phyloP scores from a whole-genome alignment of 2,329 filamentous ascomycete genomes.

The Lasiodiplodia hormozganensis region DNA sequence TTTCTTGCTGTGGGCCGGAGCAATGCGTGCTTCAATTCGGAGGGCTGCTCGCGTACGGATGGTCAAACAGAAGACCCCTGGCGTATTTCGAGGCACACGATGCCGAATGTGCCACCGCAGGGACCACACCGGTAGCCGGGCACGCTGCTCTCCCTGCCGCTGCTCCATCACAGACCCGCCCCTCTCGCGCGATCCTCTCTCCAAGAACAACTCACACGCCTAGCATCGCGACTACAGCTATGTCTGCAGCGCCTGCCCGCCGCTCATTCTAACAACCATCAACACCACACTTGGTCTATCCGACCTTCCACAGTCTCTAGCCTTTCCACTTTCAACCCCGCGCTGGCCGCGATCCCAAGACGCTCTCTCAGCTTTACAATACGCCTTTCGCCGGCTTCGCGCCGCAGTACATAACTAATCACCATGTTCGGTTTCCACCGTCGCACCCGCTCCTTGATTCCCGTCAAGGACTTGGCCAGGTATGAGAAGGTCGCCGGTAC shows the following conservation, averaged over 20 bases:
- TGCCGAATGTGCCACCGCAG: slow-evolving; percentile 19
- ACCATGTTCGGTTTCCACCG: slow-evolving; percentile 53
- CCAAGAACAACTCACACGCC: slow-evolving; percentile 23
- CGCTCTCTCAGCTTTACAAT: slow-evolving; percentile 24
- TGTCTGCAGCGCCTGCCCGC: slow-evolving; percentile 27
- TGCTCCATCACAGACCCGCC: slow-evolving; percentile 26
- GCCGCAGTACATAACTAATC: slow-evolving; percentile 17
- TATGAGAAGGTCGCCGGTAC: slow-evolving; percentile 48
- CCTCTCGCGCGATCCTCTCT: slow-evolving; percentile 20
- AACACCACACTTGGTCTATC: slow-evolving; percentile 20
- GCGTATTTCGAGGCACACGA: slow-evolving; percentile 17
- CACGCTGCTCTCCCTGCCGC: slow-evolving; percentile 23
- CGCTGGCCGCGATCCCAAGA: slow-evolving; percentile 26
- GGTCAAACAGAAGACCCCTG: slow-evolving; percentile 25
- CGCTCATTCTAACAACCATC: slow-evolving; percentile 26
- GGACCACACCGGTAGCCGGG: slow-evolving; percentile 11
- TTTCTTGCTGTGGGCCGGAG: slow-evolving; percentile 4
- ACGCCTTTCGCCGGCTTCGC: neutral
- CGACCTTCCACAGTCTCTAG: slow-evolving; percentile 22
- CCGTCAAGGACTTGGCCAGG: slow-evolving; percentile 51
- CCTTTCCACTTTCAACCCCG: slow-evolving; percentile 7
- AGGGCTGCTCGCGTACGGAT: slow-evolving; percentile 18
- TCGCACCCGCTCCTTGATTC: slow-evolving; percentile 51
- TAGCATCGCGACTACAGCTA: slow-evolving; percentile 26
- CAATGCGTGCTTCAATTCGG: slow-evolving; percentile 12